Evolutionary conservation across 345 rosid genomes (phyloP).

Genomic region (Eucalyptus albens): DNA sequence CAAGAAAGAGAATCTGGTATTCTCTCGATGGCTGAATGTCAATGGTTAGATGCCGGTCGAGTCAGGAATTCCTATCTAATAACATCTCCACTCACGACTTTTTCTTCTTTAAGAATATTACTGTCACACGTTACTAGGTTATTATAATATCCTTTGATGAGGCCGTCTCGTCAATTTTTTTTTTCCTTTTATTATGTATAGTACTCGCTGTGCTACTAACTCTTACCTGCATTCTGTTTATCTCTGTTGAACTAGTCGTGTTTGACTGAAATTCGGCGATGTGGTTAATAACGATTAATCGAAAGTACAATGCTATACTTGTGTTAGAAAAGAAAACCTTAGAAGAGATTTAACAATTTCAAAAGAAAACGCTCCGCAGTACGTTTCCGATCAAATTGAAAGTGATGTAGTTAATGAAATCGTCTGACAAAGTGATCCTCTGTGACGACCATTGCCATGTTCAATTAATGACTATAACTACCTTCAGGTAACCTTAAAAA

Average conservation of each 20-base stretch:
- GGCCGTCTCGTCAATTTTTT: not conserved
- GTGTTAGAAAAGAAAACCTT: not conserved
- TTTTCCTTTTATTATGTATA: not conserved
- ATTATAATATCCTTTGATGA: not conserved
- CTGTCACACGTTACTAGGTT: not conserved
- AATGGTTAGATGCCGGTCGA: not conserved
- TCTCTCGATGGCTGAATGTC: not conserved
- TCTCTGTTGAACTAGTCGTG: not conserved
- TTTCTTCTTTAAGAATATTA: not conserved
- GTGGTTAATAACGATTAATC: not conserved
- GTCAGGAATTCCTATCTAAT: not conserved
- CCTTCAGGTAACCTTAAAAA: not conserved
- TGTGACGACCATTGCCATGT: not conserved
- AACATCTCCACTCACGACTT: not conserved
- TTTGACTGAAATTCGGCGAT: not conserved
- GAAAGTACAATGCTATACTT: not conserved
- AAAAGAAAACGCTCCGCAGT: not conserved
- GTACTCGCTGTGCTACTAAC: not conserved
- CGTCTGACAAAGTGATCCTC: not conserved
- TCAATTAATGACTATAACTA: not conserved
- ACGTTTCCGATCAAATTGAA: not conserved
- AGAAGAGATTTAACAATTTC: not conserved
- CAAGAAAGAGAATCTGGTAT: not conserved
- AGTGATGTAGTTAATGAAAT: not conserved
- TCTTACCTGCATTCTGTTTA: not conserved